A percentile compares a stretch with the other conserved stretches of the same genome.
These are phyloP conservation scores for Jatropha curcas DNA, from an alignment of 345 rosid genomes.

Conservation along the genomic window DNA sequence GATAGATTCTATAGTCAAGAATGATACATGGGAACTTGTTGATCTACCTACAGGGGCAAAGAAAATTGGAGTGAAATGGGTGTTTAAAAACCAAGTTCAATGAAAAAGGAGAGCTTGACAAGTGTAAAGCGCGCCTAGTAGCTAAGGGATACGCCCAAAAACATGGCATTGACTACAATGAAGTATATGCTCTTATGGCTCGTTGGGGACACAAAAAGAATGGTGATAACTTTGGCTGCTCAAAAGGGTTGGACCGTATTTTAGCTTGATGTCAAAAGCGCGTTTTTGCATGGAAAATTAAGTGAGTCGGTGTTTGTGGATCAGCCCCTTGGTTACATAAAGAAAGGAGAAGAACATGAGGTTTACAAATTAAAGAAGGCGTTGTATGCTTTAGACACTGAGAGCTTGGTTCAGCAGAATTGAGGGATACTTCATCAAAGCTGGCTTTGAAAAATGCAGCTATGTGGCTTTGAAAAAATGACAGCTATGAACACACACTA, in stretches of 20 bases:
- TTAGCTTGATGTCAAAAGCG: neutral
- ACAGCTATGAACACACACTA: no score
- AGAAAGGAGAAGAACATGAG: no score
- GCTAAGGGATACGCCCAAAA: neutral
- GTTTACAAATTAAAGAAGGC: no score
- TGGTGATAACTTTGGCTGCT: neutral
- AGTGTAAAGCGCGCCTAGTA: neutral
- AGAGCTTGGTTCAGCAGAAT: no score
- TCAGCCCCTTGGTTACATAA: neutral
- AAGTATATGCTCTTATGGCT: neutral
- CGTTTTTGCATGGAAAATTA: neutral
- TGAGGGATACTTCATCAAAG: no score
- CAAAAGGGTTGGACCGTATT: neutral
- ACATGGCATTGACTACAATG: neutral
- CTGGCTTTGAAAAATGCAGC: no score
- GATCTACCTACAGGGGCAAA: neutral
- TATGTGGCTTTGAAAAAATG: no score
- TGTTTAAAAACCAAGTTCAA: neutral
- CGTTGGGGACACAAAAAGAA: neutral
- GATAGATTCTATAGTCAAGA: constrained; percentile 10
- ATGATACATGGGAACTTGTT: neutral
- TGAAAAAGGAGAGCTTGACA: neutral
- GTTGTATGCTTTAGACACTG: no score
- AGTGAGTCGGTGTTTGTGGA: neutral
- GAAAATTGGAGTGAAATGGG: neutral